Percentiles rank a stretch among this genome's conserved stretches.
phyloP scores from a whole-genome alignment of 768 basidiomycete genomes.

The Mycena amicta region DNA sequence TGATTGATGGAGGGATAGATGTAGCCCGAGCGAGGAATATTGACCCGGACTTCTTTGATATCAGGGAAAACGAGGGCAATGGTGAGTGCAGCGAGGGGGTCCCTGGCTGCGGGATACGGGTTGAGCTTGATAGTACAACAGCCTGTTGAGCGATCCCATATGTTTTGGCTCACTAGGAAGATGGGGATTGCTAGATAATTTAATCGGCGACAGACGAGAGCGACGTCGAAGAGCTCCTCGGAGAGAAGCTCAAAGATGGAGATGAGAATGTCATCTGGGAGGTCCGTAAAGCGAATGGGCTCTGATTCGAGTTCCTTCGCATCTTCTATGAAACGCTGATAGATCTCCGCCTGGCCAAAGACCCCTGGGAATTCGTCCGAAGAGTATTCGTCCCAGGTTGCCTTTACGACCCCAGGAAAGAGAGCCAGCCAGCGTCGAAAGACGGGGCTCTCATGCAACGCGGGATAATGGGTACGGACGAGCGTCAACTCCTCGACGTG shows the following conservation, averaged over 20 bases:
- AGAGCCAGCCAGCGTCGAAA: conserved; percentile 2
- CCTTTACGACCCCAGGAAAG: not conserved
- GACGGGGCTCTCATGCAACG: not conserved
- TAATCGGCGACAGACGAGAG: conserved; percentile 2
- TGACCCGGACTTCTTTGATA: not conserved
- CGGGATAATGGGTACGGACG: not conserved
- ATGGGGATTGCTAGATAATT: conserved; percentile 1
- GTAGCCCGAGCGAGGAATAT: not conserved
- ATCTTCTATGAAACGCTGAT: not conserved
- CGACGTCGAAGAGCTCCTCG: not conserved
- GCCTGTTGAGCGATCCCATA: not conserved
- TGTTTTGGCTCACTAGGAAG: not conserved
- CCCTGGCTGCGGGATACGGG: not conserved
- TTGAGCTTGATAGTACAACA: not conserved
- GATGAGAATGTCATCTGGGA: conserved; percentile 3
- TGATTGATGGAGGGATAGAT: conserved; percentile 2
- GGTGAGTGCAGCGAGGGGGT: not conserved
- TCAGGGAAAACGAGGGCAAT: not conserved
- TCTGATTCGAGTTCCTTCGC: not conserved
- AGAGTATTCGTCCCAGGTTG: not conserved
- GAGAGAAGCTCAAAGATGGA: conserved; percentile 1
- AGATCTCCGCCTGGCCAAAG: not conserved
- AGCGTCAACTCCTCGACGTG: not conserved
- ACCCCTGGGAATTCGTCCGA: not conserved
- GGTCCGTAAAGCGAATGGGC: not conserved